Conservation (phyloP, 2,329 filamentous ascomycete genomes). For the Ascochyta rabiei region DNA sequence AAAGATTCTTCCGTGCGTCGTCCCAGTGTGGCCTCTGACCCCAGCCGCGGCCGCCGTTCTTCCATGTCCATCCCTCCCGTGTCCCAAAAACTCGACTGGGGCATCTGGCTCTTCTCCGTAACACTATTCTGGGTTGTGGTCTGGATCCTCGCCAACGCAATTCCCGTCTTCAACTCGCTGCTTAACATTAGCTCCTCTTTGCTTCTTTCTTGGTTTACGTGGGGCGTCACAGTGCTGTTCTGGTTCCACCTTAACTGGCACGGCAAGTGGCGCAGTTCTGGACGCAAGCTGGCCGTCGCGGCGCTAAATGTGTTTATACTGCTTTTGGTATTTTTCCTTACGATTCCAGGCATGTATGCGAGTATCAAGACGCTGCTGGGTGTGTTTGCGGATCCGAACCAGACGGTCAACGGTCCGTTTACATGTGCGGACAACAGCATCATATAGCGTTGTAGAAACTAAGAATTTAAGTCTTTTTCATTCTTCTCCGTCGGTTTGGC, state of each 20-base stretch:
- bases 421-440: slow-evolving; percentile 38
- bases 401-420: slow-evolving; percentile 34
- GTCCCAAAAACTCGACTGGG: slow-evolving; percentile 26
- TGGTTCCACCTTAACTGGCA: slow-evolving; percentile 40
- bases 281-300: slow-evolving; percentile 29
- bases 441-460: neutral
- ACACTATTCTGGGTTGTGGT: slow-evolving; percentile 34
- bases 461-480: no score
- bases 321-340: slow-evolving; percentile 30
- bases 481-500: no score
- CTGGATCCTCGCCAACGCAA: slow-evolving; percentile 38
- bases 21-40: slow-evolving; percentile 13
- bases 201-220: slow-evolving; percentile 37
- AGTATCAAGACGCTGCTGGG: slow-evolving; percentile 29
- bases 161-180: slow-evolving; percentile 35
- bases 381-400: slow-evolving; percentile 32
- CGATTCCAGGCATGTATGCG: slow-evolving; percentile 35
- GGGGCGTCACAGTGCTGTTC: slow-evolving; percentile 37
- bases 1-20: slow-evolving; percentile 14
- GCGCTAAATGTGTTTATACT: slow-evolving; percentile 31
- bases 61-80: slow-evolving; percentile 20
- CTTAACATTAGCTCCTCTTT: slow-evolving; percentile 35
- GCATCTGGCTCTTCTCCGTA: slow-evolving; percentile 31
- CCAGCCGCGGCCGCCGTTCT: slow-evolving; percentile 23
- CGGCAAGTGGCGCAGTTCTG: slow-evolving; percentile 28